phyloP scores from a whole-genome alignment of 2,329 filamentous ascomycete species.

The Cryphonectria carpinicola region DNA sequence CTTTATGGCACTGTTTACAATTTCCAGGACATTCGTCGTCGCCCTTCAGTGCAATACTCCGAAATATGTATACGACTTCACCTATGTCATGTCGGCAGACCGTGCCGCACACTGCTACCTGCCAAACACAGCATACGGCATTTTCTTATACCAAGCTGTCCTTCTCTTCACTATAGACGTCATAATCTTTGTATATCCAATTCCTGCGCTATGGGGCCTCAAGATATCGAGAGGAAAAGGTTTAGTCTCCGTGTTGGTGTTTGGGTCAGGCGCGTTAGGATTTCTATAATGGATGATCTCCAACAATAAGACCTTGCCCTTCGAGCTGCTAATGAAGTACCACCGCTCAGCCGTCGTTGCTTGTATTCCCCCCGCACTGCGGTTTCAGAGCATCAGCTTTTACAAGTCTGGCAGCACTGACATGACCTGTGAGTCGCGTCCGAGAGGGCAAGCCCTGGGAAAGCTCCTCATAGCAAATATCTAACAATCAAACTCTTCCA shows the following conservation, averaged over 20 bases:
- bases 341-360: constrained; percentile 15
- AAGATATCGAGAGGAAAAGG: constrained; percentile 20
- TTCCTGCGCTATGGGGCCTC: constrained; percentile 21
- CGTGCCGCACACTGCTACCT: constrained; percentile 23
- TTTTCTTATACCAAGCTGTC: constrained; percentile 28
- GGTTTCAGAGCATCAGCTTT: constrained; percentile 22
- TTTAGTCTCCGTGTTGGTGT: constrained; percentile 21
- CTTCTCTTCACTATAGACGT: constrained; percentile 24
- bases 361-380: constrained; percentile 27
- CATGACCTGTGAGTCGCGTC: constrained; percentile 22
- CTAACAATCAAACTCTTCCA: background rate
- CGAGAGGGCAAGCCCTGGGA: background rate
- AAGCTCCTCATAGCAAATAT: background rate
- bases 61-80: constrained; percentile 25
- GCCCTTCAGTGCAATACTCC: constrained; percentile 28
- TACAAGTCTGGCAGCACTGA: constrained; percentile 22
- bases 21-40: constrained; percentile 23
- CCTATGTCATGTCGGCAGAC: constrained; percentile 25
- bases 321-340: background rate
- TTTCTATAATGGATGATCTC: background rate
- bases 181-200: constrained; percentile 24
- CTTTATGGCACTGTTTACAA: constrained; percentile 25
- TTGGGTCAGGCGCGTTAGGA: constrained; percentile 8
- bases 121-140: constrained; percentile 11
- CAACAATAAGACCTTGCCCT: background rate